These are phyloP conservation scores for Fusarium musae DNA, from an alignment of 2,329 filamentous ascomycete species.

Conservation along the genomic window DNA sequence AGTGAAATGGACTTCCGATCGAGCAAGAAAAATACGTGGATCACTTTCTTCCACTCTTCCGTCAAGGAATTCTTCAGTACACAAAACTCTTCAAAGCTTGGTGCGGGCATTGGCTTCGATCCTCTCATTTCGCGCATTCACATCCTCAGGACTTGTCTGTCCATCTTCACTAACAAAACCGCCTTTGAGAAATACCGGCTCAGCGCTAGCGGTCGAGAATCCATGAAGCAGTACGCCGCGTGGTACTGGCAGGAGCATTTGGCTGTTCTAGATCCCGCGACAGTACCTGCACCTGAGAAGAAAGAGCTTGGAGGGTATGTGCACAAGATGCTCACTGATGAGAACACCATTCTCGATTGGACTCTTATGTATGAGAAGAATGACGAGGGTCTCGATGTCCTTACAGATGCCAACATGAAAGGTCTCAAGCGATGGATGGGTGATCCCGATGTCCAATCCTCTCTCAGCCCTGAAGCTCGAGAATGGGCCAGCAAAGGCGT, in stretches of 20 bases:
- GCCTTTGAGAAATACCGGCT: slow-evolving; percentile 47
- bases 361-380: slow-evolving; percentile 54
- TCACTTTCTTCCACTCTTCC: slow-evolving; percentile 55
- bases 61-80: slow-evolving; percentile 54
- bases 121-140: slow-evolving; percentile 49
- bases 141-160: slow-evolving; percentile 53
- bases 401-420: slow-evolving; percentile 53
- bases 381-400: slow-evolving; percentile 55
- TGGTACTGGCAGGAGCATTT: slow-evolving; percentile 60
- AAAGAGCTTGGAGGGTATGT: slow-evolving; percentile 48
- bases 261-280: slow-evolving; percentile 47
- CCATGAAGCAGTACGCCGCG: slow-evolving; percentile 54
- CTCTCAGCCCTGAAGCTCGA: slow-evolving; percentile 45
- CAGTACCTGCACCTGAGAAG: slow-evolving; percentile 46
- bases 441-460: slow-evolving; percentile 47
- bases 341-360: slow-evolving; percentile 53
- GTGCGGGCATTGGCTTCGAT: slow-evolving; percentile 49
- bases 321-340: slow-evolving; percentile 53
- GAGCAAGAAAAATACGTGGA: slow-evolving; percentile 53
- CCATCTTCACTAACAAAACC: slow-evolving; percentile 51
- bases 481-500: slow-evolving; percentile 47
- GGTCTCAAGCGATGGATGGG: slow-evolving; percentile 51
- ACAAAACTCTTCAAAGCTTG: slow-evolving; percentile 42
- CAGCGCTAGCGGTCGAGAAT: slow-evolving; percentile 40
- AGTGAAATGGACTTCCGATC: slow-evolving; percentile 55